phyloP scores from a whole-genome alignment of 2,329 filamentous ascomycete genomes.

The Fusarium nematophilum region DNA sequence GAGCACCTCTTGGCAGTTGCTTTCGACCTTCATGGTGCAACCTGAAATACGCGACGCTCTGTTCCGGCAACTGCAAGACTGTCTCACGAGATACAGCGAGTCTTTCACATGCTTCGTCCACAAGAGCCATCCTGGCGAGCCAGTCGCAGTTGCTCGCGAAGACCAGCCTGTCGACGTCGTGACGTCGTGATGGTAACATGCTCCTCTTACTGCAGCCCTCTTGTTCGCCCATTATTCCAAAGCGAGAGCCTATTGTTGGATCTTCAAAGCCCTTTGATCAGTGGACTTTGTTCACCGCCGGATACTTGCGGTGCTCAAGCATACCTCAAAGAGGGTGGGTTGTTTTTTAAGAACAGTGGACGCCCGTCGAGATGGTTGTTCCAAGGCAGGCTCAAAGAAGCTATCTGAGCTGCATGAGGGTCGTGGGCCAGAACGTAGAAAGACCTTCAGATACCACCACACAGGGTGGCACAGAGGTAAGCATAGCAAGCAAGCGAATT shows the following conservation, averaged over 20 bases:
- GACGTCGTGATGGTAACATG: conserved; percentile 22
- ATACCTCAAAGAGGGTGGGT: conserved; percentile 28
- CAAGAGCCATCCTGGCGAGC: too few species aligned
- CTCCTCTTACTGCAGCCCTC: too few species aligned
- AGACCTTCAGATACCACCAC: conserved; percentile 21
- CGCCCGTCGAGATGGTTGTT: conserved; percentile 2
- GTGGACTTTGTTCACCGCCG: conserved; percentile 39
- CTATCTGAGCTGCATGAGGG: conserved; percentile 30
- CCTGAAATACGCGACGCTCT: conserved; percentile 4
- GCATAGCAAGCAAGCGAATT: conserved; percentile 27
- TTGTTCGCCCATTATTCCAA: too few species aligned
- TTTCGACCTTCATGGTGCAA: conserved; percentile 11
- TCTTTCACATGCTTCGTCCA: background rate
- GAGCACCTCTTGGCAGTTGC: background rate
- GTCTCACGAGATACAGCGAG: too few species aligned
- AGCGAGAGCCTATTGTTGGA: conserved; percentile 11
- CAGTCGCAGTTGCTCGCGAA: too few species aligned
- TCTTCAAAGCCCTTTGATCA: conserved; percentile 8
- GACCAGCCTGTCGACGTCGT: too few species aligned
- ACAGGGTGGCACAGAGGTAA: conserved; percentile 13
- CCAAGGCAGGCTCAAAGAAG: conserved; percentile 19
- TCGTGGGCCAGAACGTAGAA: conserved; percentile 25
- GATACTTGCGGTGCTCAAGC: conserved; percentile 33
- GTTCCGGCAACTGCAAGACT: background rate
- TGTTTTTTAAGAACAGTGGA: conserved; percentile 35